phyloP scores from a whole-genome alignment of 2,329 filamentous ascomycete genomes.

The Penicillium sp. region DNA sequence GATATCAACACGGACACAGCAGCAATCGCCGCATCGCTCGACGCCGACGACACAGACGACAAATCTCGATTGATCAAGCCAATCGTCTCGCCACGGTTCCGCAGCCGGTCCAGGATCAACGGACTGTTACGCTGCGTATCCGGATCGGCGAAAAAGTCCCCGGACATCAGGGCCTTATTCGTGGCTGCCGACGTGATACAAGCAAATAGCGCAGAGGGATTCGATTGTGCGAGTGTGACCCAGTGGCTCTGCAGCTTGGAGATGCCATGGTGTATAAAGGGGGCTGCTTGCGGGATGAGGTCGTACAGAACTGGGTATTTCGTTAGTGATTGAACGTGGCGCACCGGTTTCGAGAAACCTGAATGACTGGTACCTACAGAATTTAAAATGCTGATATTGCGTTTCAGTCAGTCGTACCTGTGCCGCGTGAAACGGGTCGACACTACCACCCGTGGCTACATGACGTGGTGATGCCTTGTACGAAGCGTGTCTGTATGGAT shows the following conservation, averaged over 20 bases:
- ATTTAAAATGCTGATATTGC: conserved; percentile 35
- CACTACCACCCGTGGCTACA: conserved; percentile 29
- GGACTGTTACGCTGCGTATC: conserved; percentile 26
- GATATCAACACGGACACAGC: conserved; percentile 37
- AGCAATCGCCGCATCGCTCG: conserved; percentile 37
- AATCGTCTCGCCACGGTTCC: conserved; percentile 38
- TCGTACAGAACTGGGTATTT: conserved; percentile 29
- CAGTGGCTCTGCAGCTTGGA: conserved; percentile 33
- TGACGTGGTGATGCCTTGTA: conserved; percentile 20
- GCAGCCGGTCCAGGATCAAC: conserved; percentile 34
- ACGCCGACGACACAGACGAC: conserved; percentile 34
- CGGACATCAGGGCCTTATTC: conserved; percentile 30
- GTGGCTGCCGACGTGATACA: conserved; percentile 36
- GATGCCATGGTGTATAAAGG: conserved; percentile 31
- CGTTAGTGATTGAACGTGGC: neutral
- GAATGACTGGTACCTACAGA: no score
- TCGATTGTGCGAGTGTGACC: conserved; percentile 31
- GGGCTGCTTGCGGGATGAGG: conserved; percentile 33
- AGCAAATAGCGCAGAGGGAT: conserved; percentile 34
- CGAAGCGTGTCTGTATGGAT: neutral
- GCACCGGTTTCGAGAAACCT: neutral
- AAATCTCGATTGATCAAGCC: conserved; percentile 35
- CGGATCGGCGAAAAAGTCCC: conserved; percentile 31
- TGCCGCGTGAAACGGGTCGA: conserved; percentile 33
- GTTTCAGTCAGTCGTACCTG: conserved; percentile 35